phyloP scores from a whole-genome alignment of 2,329 filamentous ascomycete genomes.

The Sporothrix pallida region DNA sequence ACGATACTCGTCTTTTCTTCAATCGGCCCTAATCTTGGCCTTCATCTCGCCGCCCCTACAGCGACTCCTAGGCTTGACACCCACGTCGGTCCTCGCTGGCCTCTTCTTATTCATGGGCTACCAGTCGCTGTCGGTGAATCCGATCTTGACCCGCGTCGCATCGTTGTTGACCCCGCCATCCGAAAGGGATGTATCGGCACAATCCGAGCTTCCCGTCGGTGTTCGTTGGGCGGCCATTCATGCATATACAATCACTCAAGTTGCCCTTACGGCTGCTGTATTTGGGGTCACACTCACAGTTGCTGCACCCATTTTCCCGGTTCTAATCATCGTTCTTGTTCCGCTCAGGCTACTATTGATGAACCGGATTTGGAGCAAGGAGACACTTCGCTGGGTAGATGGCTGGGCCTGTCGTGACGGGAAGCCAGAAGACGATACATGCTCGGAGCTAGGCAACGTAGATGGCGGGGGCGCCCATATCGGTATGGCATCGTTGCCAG shows the following conservation, averaged over 20 bases:
- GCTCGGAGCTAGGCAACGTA: not conserved
- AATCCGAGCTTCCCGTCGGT: constrained; percentile 14
- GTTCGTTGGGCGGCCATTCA: constrained; percentile 30
- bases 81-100: constrained; percentile 26
- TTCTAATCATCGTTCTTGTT: constrained; percentile 68
- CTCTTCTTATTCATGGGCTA: constrained; percentile 31
- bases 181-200: constrained; percentile 7
- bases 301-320: constrained; percentile 53
- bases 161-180: constrained; percentile 26
- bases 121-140: constrained; percentile 29
- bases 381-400: constrained; percentile 58
- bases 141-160: constrained; percentile 23
- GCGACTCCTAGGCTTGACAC: constrained; percentile 24
- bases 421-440: constrained; percentile 57
- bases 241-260: constrained; percentile 25
- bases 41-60: constrained; percentile 27
- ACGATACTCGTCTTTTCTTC: constrained; percentile 23
- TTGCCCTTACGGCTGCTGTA: constrained; percentile 17
- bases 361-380: constrained; percentile 64
- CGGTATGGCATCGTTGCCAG: not conserved
- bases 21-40: constrained; percentile 23
- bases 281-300: constrained; percentile 31
- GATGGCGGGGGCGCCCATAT: not conserved
- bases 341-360: constrained; percentile 66
- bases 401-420: constrained; percentile 58